Base-by-base conservation (phyloP, 2,329 filamentous ascomycete genomes). In the Calonectria fujianensis region DNA sequence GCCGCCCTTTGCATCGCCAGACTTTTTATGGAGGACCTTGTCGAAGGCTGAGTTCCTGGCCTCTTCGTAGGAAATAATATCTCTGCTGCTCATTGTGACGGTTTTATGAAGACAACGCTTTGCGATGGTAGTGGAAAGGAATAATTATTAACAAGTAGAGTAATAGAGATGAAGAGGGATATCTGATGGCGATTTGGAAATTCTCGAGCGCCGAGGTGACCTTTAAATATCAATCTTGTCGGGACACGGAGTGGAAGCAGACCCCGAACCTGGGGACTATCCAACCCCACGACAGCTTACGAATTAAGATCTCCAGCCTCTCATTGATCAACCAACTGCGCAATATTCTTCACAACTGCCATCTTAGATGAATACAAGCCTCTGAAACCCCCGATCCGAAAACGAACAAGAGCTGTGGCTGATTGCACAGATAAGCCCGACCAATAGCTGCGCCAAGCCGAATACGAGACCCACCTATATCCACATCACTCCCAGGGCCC, bases 1-100 rank as follows among this genome's bases (percentile, higher is more conserved):
- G 76, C 95, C 94, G 79, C 93, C 94, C 64, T 89, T 86, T 37
- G 91, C 90, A 79, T 91, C 85, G 45, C 94, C 88, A 67, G 94
- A 94, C 76, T 85, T 83, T 78, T 89, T 94, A 85, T 98, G 95
- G 85, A 97, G 89, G 77, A 91, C 94, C 85, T 94, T 94, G 88
- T 95, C 95, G 89, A 98, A 98, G 77, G 91, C 93, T 73, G 94
- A 94, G 93, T 97, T 95, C 79, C 93, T 94, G 81, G 87, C 85
- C 84, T 95, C 93, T 83, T 97, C 91, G 86, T 97, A 94, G 80
- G 89, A 87, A 88, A 97, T 94, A 82, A 97, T 92, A 32, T 84
- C 76, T n/a, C 77, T 76, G 16, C 63, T 80, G 16, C 82, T 78
- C 82, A 82, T 82, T 50, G 32, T 79, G 66, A 41, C 20, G 50